Base-by-base conservation (phyloP, 306 rosid species). In the Pterocarpus santalinus region DNA sequence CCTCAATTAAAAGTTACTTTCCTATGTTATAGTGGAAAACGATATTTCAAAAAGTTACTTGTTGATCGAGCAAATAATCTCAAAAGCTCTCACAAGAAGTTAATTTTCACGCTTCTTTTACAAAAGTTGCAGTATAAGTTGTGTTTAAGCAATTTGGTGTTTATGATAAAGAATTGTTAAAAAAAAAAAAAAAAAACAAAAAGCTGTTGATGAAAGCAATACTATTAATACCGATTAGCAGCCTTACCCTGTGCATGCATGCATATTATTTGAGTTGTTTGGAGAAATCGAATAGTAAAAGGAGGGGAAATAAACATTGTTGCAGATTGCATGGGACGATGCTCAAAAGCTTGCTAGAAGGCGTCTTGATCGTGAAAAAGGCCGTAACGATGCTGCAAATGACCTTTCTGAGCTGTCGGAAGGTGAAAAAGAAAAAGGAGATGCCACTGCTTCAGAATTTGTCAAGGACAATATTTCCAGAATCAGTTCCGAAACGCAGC, bases 371-470 rank as follows among this genome's bases (percentile, higher is more conserved):
- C 85, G 92, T n/a, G 95, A 92, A 65, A 79, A 86, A 83, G 95
- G 95, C 52, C 88, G 95, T 12, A 76, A 81, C 2, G 95, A 90
- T 62, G 95, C 97, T 1, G 91, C 90, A 0, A 89, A 89, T 64
- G 97, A 92, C 73, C 92, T 90, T 30, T 88, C 97, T 0, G 95
- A 90, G 79, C 86, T 91, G 16, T 92, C 97, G 0, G 97, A 90
- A 80, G 97, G 94, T 5, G 97, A 90, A 79, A 92, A 90, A 60
- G 97, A 92, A 73, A 89, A 89, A 72, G 90, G 88, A 10, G 87
- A 82, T 65, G 36, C 72, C 17, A 83, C 63, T 69, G 28, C 73
- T 63, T 49, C 80, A 39, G 89, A 91, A 56, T n/a, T 78, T 32
- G 35, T 12, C 5, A 90, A 87, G 75, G 84, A 85, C 28, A 62